Evolutionary conservation across 208 protist species (phyloP), one percentile per base, ranked within the genome.

Genomic region (Trypanosoma caninum): DNA sequence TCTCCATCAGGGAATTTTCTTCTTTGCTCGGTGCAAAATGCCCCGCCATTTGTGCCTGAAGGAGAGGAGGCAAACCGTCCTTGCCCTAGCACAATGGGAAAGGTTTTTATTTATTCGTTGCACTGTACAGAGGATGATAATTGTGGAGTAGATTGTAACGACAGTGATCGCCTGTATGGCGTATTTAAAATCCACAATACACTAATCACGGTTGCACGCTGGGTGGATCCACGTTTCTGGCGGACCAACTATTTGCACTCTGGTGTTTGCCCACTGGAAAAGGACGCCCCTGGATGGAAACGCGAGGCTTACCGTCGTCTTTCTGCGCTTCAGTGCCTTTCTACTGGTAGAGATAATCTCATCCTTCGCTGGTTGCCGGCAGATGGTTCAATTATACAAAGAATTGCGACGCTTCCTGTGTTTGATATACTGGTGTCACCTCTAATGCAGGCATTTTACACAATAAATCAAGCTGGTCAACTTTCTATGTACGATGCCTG

Each of bases 171-270:
- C 14, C 59, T 88, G 20, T 91, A 87, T 66, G 72, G 40, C 25
- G 54, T 31, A 28, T 83, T 72, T 54, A 16, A 38, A 25, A 59
- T 81, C 22, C 72, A 84, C 52, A 51, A 50, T 16, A 58, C 67
- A 18, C 65, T 74, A 8, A 65, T 86, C 14, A 61, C 68, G 16
- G 54, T 65, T 22, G 76, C 81, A 44, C 74, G 73, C 35, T 92
- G 85, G 85, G 46, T 80, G 10, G 85, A 92, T 58, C 62, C 82
- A 35, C 81, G 77, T 37, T 87, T 86, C 67, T 87, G 78, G 80
- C 65, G 69, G 23, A 64, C 65, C 0, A 59, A 58, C 0, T 28
- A 9, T 9, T 47, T 20, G 14, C 53, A 50, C 8, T 33, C 47
- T n/a, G 66, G 75, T 74, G 58, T 41, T 30, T 38, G 53, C 28